Percentiles rank a stretch among this genome's conserved stretches.
Evolutionary conservation across 2,329 filamentous ascomycete genomes (phyloP).

Genomic region (Clonostachys rhizophaga): DNA sequence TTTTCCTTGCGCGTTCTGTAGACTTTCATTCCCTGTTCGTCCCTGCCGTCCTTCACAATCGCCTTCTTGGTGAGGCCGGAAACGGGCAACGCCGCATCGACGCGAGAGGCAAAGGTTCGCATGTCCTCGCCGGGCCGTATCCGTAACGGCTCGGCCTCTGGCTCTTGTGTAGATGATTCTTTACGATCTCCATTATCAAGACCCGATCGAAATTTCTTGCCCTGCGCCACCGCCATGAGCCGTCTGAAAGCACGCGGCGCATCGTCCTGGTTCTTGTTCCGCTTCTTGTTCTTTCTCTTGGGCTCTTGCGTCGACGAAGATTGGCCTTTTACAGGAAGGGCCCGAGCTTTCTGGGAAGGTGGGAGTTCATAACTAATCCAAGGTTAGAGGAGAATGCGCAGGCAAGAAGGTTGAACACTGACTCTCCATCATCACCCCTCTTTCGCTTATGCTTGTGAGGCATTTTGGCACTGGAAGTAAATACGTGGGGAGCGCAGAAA

Average conservation of each 20-base stretch:
- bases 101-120: constrained; percentile 74
- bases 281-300: constrained; percentile 34
- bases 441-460: constrained; percentile 80
- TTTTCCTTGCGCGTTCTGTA: constrained; percentile 78
- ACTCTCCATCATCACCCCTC: constrained; percentile 52
- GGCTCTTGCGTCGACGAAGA: constrained; percentile 14
- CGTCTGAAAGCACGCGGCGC: constrained; percentile 84
- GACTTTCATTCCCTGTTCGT: constrained; percentile 61
- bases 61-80: constrained; percentile 63
- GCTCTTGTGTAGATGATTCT: constrained; percentile 3
- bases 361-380: constrained; percentile 42
- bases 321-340: constrained; percentile 36
- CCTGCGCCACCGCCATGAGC: constrained; percentile 68
- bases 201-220: constrained; percentile 56
- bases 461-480: constrained; percentile 42
- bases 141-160: constrained; percentile 41
- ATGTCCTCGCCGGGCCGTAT: constrained; percentile 83
- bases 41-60: constrained; percentile 50
- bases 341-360: constrained; percentile 40
- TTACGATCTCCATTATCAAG: constrained; percentile 62
- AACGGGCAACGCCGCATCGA: constrained; percentile 80
- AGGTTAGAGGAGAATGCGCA: not conserved
- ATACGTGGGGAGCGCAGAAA: too few relatives aligned
- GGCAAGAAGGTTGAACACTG: constrained; percentile 12
- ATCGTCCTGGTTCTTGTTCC: constrained; percentile 60